Percentiles rank a stretch among this genome's conserved stretches.
Evolutionary conservation across 305 asterid species (phyloP).

Genomic region (Fraxinus albicans): DNA sequence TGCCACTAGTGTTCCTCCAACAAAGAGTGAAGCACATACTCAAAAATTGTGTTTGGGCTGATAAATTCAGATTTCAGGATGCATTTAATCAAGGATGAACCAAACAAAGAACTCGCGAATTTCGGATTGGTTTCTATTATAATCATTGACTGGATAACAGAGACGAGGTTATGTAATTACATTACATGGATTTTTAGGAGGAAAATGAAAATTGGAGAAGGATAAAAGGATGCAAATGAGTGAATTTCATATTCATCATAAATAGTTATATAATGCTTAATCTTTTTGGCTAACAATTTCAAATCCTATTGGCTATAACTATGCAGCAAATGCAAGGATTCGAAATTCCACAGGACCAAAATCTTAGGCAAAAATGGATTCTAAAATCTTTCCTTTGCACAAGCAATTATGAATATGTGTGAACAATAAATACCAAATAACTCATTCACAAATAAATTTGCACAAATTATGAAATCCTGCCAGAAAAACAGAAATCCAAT

Average conservation of each 20-base stretch:
- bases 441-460: neutral
- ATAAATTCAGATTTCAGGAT: neutral
- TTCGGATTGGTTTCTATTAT: neutral
- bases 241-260: neutral
- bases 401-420: neutral
- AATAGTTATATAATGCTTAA: neutral
- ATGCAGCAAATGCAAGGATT: neutral
- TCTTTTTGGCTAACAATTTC: neutral
- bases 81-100: neutral
- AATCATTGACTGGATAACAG: neutral
- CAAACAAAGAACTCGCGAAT: neutral
- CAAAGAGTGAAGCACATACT: neutral
- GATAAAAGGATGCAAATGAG: neutral
- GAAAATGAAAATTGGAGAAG: neutral
- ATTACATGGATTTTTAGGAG: neutral
- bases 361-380: neutral
- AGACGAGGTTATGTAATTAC: neutral
- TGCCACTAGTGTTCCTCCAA: neutral
- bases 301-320: neutral
- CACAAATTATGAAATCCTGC: neutral
- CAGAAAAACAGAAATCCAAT: neutral
- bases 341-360: neutral
- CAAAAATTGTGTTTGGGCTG: neutral
- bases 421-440: neutral
- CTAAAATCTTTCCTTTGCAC: neutral